Conservation (phyloP, 176 grass and related monocot genomes). For the Oryza australiensis region DNA sequence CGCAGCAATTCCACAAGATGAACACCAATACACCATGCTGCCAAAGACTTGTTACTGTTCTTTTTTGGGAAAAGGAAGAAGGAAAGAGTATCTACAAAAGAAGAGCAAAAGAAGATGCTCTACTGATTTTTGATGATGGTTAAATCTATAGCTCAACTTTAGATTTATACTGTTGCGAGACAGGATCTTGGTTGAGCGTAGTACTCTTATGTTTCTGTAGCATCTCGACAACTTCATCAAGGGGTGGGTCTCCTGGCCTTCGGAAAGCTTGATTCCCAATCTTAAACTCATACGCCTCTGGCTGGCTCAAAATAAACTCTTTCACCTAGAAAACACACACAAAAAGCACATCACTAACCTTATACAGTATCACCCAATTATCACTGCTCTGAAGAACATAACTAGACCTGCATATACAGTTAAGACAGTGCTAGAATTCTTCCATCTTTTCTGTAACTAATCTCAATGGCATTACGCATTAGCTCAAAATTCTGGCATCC, state of each 20-base stretch:
- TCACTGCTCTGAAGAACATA: background rate
- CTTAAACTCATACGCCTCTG: conserved; percentile 87
- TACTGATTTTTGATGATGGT: background rate
- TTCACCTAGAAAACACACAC: conserved; percentile 50
- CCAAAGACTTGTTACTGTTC: background rate
- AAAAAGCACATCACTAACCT: background rate
- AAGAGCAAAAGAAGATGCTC: background rate
- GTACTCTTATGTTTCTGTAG: conserved; percentile 40
- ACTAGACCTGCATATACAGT: background rate
- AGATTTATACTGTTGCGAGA: background rate
- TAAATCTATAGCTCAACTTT: conserved; percentile 47
- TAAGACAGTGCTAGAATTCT: background rate
- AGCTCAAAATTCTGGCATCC: background rate
- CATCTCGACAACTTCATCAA: conserved; percentile 64
- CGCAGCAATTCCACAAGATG: background rate
- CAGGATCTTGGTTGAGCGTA: conserved; percentile 11
- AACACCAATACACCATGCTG: background rate
- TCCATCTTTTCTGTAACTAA: background rate
- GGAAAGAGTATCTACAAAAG: background rate
- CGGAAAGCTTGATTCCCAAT: conserved; percentile 66
- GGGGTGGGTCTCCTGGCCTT: conserved; percentile 77
- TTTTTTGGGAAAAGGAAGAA: background rate
- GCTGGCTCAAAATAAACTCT: conserved; percentile 75
- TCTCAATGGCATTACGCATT: background rate
- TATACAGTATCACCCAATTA: background rate